These are phyloP conservation scores for Fomitopsis palustris DNA, from an alignment of 1,284 basidiomycete species.

Conservation along the genomic window DNA sequence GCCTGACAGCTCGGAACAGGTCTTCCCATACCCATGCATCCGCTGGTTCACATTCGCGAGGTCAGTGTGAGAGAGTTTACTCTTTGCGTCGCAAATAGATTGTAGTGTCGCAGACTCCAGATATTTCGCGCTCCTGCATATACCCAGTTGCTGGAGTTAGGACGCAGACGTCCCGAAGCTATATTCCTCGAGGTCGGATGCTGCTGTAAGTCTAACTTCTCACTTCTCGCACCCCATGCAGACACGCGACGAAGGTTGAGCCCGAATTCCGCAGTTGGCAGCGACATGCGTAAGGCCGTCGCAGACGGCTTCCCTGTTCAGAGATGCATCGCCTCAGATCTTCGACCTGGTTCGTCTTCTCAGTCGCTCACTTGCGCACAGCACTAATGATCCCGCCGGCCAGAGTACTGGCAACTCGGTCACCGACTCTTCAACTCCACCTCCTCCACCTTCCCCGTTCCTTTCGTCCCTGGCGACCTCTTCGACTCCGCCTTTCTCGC, in stretches of 20 bases:
- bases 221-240: not conserved
- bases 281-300: conserved; percentile 37
- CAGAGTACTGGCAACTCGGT: conserved; percentile 16
- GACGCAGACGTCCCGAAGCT: conserved; percentile 32
- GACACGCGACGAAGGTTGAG: no score
- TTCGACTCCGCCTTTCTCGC: conserved; percentile 34
- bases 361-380: not conserved
- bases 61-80: not conserved
- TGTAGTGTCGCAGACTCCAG: conserved; percentile 14
- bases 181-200: conserved; percentile 43
- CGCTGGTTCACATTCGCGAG: not conserved
- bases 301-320: conserved; percentile 34
- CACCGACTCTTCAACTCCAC: conserved; percentile 31
- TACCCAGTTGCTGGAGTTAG: conserved; percentile 33
- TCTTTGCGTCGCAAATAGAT: not conserved
- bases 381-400: not conserved
- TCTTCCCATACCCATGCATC: conserved; percentile 1
- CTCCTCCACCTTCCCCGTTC: conserved; percentile 38
- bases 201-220: conserved; percentile 37
- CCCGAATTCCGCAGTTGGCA: conserved; percentile 32
- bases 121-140: conserved; percentile 38
- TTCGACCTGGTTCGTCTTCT: conserved; percentile 26
- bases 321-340: conserved; percentile 31
- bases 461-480: conserved; percentile 40
- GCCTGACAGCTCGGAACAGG: not conserved